Evolutionary conservation across 352 stramenopile genomes (phyloP).

Genomic region (Pythium aristosporum): DNA sequence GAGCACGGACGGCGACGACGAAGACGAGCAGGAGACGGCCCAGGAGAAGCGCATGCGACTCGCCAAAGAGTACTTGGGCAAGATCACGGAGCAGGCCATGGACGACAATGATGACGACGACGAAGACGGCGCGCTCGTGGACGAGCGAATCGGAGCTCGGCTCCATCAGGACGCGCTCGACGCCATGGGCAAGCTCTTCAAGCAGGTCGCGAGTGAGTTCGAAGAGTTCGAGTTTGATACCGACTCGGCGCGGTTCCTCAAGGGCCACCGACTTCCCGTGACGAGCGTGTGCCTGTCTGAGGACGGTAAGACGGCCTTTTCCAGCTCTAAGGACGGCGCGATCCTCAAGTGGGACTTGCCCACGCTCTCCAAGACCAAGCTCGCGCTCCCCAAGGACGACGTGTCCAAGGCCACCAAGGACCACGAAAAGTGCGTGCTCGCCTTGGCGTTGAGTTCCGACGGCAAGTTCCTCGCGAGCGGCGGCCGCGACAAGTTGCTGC

Average conservation of each 20-base stretch:
- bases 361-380: slow-evolving; percentile 68
- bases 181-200: slow-evolving; percentile 87
- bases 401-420: slow-evolving; percentile 63
- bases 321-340: slow-evolving; percentile 91
- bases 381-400: slow-evolving; percentile 63
- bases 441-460: slow-evolving; percentile 89
- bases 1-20: slow-evolving; percentile 30
- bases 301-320: slow-evolving; percentile 90
- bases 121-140: slow-evolving; percentile 43
- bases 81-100: slow-evolving; percentile 75
- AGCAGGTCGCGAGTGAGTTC: slow-evolving; percentile 75
- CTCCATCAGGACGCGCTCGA: slow-evolving; percentile 86
- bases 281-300: slow-evolving; percentile 88
- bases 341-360: slow-evolving; percentile 90
- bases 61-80: slow-evolving; percentile 87
- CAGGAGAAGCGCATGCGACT: slow-evolving; percentile 89
- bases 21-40: slow-evolving; percentile 74
- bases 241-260: slow-evolving; percentile 75
- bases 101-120: slow-evolving; percentile 46
- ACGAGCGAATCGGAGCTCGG: slow-evolving; percentile 71
- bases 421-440: slow-evolving; percentile 80
- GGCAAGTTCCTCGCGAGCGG: slow-evolving; percentile 91
- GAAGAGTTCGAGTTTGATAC: slow-evolving; percentile 80
- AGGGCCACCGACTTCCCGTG: slow-evolving; percentile 76
- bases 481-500: slow-evolving; percentile 90